A percentile compares a stretch with the other conserved stretches of the same genome.
phyloP scores from a whole-genome alignment of 306 rosid genomes.

The Pyrus bretschneideri region DNA sequence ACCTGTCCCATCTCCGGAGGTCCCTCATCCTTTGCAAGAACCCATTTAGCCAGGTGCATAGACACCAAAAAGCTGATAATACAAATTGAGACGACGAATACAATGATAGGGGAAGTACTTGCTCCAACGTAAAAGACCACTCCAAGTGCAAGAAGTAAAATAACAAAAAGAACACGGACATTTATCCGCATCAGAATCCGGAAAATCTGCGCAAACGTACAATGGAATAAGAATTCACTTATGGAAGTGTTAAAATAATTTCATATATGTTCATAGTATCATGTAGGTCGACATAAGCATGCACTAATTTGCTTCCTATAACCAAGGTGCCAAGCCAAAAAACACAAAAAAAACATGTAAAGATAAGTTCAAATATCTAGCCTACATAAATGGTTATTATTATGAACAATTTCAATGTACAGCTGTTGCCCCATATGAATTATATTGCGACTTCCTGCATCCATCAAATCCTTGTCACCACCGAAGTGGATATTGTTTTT shows the following conservation, averaged over 20 bases:
- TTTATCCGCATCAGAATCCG: slow-evolving; percentile 69
- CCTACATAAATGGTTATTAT: neutral
- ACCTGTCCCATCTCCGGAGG: slow-evolving; percentile 99
- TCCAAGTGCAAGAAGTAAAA: slow-evolving; percentile 65
- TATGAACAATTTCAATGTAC: neutral
- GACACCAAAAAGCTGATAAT: slow-evolving; percentile 83
- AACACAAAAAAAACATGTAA: neutral
- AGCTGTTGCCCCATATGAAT: neutral
- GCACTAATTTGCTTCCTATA: neutral
- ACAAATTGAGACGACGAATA: slow-evolving; percentile 84
- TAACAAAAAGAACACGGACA: slow-evolving; percentile 54
- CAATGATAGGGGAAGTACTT: slow-evolving; percentile 72
- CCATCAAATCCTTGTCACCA: neutral
- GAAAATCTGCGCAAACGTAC: slow-evolving; percentile 57
- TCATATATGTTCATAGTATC: neutral
- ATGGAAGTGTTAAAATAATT: neutral
- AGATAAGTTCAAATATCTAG: neutral
- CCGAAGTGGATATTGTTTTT: neutral
- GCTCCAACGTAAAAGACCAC: slow-evolving; percentile 87
- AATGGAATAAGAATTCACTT: neutral
- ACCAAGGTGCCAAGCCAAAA: neutral
- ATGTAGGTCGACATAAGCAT: neutral
- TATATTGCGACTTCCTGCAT: neutral
- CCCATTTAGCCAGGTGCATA: slow-evolving; percentile 80
- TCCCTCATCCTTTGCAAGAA: slow-evolving; percentile 96